These are phyloP conservation scores for Novymonas esmeraldas DNA, from an alignment of 208 protist species.

Conservation along the genomic window DNA sequence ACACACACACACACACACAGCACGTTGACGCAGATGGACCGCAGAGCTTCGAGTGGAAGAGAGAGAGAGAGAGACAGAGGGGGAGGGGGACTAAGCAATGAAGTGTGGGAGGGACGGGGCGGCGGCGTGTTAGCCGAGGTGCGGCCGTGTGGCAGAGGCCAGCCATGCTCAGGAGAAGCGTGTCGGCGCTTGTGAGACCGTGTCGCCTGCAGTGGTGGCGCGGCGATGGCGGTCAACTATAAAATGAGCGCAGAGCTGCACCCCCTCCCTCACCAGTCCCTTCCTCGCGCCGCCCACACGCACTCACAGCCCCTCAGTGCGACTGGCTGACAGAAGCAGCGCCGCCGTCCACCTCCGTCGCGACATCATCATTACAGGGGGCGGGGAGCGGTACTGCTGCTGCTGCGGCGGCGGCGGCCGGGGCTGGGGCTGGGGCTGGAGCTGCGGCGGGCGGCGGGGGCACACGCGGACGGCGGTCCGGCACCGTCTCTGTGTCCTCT, in stretches of 20 bases:
- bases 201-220: background rate
- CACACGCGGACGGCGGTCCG: no score
- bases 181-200: no score
- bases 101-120: no score
- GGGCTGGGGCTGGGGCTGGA: background rate
- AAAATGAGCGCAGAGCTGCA: background rate
- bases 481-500: background rate
- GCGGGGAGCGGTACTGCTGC: background rate
- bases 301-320: no score
- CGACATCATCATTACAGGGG: background rate
- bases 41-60: no score
- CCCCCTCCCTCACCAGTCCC: no score
- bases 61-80: background rate
- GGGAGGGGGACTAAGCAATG: background rate
- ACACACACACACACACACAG: slow-evolving; percentile 1
- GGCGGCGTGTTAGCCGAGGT: no score
- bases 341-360: background rate
- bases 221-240: background rate
- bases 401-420: background rate
- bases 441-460: no score
- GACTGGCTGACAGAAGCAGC: no score
- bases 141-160: no score
- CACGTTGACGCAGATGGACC: background rate
- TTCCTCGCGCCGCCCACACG: background rate
- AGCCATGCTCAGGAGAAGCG: no score